Percentiles rank a stretch among this genome's conserved stretches.
Evolutionary conservation across 2,329 filamentous ascomycete species (phyloP).

Genomic region (Neonectria sp.): DNA sequence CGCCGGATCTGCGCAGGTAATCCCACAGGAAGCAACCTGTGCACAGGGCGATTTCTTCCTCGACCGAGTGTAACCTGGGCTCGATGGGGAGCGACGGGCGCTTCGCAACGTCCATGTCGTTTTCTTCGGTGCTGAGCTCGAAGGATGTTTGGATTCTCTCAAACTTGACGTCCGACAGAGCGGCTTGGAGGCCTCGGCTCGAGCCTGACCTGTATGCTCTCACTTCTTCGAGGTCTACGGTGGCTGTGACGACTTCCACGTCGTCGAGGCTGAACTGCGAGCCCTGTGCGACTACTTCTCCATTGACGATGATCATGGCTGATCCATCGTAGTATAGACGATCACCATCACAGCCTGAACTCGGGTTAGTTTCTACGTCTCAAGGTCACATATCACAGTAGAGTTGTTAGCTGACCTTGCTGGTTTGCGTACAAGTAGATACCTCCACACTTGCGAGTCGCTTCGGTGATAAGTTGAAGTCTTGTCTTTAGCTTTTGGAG

Average conservation of each 20-base stretch:
- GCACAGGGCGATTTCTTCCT: slow-evolving; percentile 43
- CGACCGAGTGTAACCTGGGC: slow-evolving; percentile 38
- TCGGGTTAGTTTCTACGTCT: neutral
- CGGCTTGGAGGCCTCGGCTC: slow-evolving; percentile 72
- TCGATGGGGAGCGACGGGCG: slow-evolving; percentile 48
- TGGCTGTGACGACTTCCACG: slow-evolving; percentile 77
- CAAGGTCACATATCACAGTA: neutral
- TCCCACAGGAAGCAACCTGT: slow-evolving; percentile 63
- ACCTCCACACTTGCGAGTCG: slow-evolving; percentile 74
- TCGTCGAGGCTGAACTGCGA: slow-evolving; percentile 72
- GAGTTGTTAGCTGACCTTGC: slow-evolving; percentile 35
- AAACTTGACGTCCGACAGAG: slow-evolving; percentile 45
- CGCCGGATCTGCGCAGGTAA: slow-evolving; percentile 65
- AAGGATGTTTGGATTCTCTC: slow-evolving; percentile 41
- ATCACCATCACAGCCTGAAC: slow-evolving; percentile 67
- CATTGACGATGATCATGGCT: slow-evolving; percentile 74
- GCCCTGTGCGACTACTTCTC: slow-evolving; percentile 74
- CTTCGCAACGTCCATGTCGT: slow-evolving; percentile 46
- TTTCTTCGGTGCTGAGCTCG: slow-evolving; percentile 52
- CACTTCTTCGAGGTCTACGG: slow-evolving; percentile 80
- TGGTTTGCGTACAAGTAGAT: slow-evolving; percentile 65
- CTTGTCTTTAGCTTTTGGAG: slow-evolving; percentile 74
- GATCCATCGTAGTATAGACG: slow-evolving; percentile 69
- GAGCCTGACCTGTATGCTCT: slow-evolving; percentile 70
- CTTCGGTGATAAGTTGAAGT: slow-evolving; percentile 76